phyloP scores from a whole-genome alignment of 208 protist species.

The Wallacemonas sp. region DNA sequence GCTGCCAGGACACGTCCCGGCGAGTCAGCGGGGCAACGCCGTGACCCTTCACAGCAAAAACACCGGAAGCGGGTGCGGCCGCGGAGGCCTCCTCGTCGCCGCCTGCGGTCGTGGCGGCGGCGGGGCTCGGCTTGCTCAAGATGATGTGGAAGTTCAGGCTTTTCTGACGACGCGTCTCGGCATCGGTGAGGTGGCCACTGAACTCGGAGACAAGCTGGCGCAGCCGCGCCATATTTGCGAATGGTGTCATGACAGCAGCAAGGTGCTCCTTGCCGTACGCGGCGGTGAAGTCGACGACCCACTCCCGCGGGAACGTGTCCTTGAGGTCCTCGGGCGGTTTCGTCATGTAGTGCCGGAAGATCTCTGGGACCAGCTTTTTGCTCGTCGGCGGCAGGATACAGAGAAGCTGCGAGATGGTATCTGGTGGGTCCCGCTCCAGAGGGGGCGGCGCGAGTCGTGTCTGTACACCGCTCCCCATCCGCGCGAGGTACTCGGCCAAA shows the following conservation, averaged over 20 bases:
- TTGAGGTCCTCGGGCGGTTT: constrained; percentile 30
- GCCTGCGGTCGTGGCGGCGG: neutral
- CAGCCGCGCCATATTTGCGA: constrained; percentile 54
- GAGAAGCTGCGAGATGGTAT: constrained; percentile 69
- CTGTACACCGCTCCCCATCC: constrained; percentile 29
- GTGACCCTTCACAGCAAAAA: constrained; percentile 40
- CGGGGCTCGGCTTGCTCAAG: constrained; percentile 3
- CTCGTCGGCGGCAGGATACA: constrained; percentile 77
- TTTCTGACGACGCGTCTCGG: constrained; percentile 28
- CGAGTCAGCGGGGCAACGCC: constrained; percentile 18
- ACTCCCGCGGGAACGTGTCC: constrained; percentile 59
- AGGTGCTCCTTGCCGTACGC: constrained; percentile 68
- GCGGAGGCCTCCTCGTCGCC: neutral
- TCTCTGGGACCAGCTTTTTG: constrained; percentile 36
- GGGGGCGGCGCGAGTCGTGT: constrained; percentile 19
- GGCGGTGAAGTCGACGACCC: constrained; percentile 67
- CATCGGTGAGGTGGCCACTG: constrained; percentile 19
- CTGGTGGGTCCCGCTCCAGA: constrained; percentile 42
- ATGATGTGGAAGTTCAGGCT: constrained; percentile 30
- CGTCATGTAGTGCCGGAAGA: constrained; percentile 49
- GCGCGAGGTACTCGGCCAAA: constrained; percentile 45
- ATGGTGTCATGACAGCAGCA: constrained; percentile 64
- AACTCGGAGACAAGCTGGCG: constrained; percentile 23
- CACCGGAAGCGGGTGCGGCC: neutral
- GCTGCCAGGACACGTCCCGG: constrained; percentile 8